Base-by-base conservation (phyloP, 306 rosid genomes). In the Delonix regia region DNA sequence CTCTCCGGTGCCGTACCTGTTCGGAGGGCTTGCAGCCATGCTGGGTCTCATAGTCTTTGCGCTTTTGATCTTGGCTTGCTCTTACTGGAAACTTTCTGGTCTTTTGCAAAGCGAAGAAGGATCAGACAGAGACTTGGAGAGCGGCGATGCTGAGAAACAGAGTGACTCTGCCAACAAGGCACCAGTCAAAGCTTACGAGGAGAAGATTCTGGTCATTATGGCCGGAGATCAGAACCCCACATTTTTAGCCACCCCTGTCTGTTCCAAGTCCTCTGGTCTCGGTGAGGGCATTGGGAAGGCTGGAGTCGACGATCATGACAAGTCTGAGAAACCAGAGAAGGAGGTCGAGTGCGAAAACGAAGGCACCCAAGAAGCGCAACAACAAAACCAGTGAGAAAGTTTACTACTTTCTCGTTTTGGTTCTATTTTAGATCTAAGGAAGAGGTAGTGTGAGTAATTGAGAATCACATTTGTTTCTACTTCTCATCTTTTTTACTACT, bases 21-120 rank as follows among this genome's bases (percentile, higher is more conserved):
- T 93, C 39, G 99, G 99, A 34, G 97, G 99, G 6, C 82, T 95
- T 0, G 96, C 94, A 0, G 96, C 97, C 33, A 95, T 93, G 99
- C 62, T 93, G 21, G 92, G 96, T 28, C 83, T 95, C 18, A 85
- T 95, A 64, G 92, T 90, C 0, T 90, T 90, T 18, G 98, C 99
- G 9, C 88, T 95, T 0, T 72, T 93, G 83, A 86, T 95, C 84
- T 63, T 95, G 47, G 98, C 92, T 2, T 93, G 97, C 81, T 93
- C 99, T 24, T 90, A 87, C 48, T 88, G 98, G 98, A 86, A 86
- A 42, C 85, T 87, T 3, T 44, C 90, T 0, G 83, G 74, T 8
- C 78, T 57, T 14, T 63, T 78, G 21, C 88, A 77, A 2, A 74
- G 45, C 19, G 68, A 88, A 49, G 88, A 87, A 18, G 59, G 60